Conservation (phyloP, 768 basidiomycete genomes). For the Pluteus cervinus region DNA sequence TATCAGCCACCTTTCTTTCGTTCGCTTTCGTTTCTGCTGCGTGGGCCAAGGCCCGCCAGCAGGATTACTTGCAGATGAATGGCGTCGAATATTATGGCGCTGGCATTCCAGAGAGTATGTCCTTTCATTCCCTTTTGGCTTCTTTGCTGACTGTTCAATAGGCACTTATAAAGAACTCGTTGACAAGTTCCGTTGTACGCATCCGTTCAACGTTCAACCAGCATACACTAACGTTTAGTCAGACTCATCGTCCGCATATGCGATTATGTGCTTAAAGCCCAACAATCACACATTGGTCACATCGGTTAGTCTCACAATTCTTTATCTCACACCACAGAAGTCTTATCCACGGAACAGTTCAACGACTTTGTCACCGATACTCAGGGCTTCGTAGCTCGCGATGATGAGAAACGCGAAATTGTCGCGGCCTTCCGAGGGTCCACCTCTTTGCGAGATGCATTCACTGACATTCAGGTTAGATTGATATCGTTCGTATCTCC, state of each 20-base stretch:
- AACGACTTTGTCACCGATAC: conserved; percentile 27
- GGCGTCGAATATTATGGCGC: too few species aligned
- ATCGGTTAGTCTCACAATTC: conserved; percentile 6
- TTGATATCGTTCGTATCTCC: conserved; percentile 17
- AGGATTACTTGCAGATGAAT: too few species aligned
- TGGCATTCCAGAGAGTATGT: too few species aligned
- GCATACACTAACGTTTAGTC: too few species aligned
- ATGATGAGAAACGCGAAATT: conserved; percentile 34
- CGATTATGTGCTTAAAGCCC: conserved; percentile 15
- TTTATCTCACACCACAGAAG: background rate
- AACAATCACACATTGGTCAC: conserved; percentile 15
- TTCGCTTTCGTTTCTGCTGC: too few species aligned
- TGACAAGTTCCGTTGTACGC: too few species aligned
- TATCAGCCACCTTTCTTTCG: too few species aligned
- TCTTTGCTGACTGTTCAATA: too few species aligned
- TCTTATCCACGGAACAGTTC: conserved; percentile 17
- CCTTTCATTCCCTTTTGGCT: too few species aligned
- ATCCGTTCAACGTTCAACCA: too few species aligned
- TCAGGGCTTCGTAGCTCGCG: conserved; percentile 41
- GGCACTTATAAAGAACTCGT: too few species aligned
- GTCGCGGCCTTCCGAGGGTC: conserved; percentile 37
- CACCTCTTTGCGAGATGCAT: conserved; percentile 12
- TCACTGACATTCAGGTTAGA: conserved; percentile 14
- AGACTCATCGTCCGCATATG: conserved; percentile 27
- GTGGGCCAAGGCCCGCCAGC: too few species aligned